Conservation (phyloP, 345 rosid genomes). For the Populus simonii region DNA sequence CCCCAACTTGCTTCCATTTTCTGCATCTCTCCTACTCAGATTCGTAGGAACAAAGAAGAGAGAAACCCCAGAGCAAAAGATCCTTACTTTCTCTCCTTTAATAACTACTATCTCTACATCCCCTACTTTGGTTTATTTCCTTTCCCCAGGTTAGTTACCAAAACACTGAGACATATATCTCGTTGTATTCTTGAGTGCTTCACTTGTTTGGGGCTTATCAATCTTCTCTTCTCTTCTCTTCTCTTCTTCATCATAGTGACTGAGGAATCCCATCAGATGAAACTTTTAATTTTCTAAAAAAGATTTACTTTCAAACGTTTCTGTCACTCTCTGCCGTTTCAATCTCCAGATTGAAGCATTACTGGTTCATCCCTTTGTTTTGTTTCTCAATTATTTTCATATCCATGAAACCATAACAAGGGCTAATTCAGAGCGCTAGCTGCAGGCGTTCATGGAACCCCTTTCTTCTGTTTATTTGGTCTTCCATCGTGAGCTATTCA, state of each 20-base stretch:
- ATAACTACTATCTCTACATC: conserved; percentile 14
- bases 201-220: conserved; percentile 37
- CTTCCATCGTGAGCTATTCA: neutral
- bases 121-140: conserved; percentile 16
- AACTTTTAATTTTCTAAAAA: neutral
- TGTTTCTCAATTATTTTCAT: neutral
- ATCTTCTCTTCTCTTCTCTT: neutral
- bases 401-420: neutral
- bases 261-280: conserved; percentile 2
- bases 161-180: conserved; percentile 36
- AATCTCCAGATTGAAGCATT: neutral
- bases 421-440: neutral
- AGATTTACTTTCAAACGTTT: neutral
- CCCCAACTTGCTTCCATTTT: conserved; percentile 37
- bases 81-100: conserved; percentile 23
- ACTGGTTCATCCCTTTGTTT: neutral
- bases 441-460: neutral
- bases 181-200: conserved; percentile 30
- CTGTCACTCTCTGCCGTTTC: neutral
- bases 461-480: neutral
- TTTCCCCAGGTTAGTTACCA: conserved; percentile 42
- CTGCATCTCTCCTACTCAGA: conserved; percentile 36
- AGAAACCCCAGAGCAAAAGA: conserved; percentile 12
- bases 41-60: conserved; percentile 29
- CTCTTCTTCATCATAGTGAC: neutral